These are phyloP conservation scores for Barnettozyma californica DNA, from an alignment of 805 yeast species.

Conservation along the genomic window DNA sequence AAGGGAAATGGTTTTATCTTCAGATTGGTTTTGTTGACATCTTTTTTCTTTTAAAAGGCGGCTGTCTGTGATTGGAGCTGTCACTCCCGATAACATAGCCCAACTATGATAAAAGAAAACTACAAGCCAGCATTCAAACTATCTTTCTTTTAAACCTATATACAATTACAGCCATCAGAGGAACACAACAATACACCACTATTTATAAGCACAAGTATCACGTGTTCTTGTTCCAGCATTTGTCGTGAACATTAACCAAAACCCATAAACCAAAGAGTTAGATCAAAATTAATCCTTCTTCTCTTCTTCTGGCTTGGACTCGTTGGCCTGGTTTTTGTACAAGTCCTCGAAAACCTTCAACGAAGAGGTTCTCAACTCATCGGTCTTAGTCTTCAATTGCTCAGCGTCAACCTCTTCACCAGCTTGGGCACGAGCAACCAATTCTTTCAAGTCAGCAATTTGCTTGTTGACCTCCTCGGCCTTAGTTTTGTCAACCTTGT, in stretches of 20 bases:
- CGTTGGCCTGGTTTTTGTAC: conserved; percentile 25
- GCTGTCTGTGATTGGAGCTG: too few relatives aligned
- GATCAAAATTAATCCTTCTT: conserved; percentile 10
- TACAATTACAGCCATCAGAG: conserved; percentile 5
- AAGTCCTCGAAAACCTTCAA: conserved; percentile 66
- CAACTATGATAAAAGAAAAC: background rate
- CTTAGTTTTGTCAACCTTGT: conserved; percentile 51
- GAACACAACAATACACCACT: background rate
- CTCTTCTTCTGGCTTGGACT: conserved; percentile 25
- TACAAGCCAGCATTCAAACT: background rate
- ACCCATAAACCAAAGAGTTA: background rate
- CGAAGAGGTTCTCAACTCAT: conserved; percentile 71
- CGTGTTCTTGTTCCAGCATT: background rate
- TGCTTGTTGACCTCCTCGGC: conserved; percentile 41
- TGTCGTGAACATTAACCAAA: conserved; percentile 3
- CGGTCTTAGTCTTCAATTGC: conserved; percentile 72
- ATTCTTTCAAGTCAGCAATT: conserved; percentile 56
- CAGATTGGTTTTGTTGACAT: background rate
- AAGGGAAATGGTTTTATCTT: too few relatives aligned
- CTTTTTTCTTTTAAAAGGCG: background rate
- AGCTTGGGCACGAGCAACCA: conserved; percentile 65
- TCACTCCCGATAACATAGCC: background rate
- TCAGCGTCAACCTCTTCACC: conserved; percentile 54
- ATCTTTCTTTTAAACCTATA: conserved; percentile 5
- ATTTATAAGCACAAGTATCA: background rate